These are phyloP conservation scores for Trichoderma erinaceum DNA, from an alignment of 495 filamentous ascomycete genomes.

Conservation along the genomic window DNA sequence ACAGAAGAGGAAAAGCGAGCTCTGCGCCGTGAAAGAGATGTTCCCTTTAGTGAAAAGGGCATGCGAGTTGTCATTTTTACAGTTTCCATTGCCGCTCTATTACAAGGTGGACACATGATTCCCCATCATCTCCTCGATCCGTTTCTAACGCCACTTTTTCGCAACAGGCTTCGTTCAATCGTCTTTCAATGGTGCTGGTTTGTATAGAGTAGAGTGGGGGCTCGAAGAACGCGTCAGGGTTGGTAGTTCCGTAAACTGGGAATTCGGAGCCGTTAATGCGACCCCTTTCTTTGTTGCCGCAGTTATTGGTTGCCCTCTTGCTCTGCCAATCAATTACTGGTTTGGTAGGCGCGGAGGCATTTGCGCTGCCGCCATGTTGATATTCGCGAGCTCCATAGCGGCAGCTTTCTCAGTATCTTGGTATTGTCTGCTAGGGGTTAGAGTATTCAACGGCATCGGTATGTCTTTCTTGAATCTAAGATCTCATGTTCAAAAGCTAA, in stretches of 20 bases:
- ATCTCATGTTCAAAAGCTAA: not conserved
- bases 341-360: conserved; percentile 29
- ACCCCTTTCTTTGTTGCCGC: conserved; percentile 27
- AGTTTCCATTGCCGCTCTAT: conserved; percentile 28
- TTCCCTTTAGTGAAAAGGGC: conserved; percentile 20
- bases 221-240: not conserved
- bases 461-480: conserved; percentile 16
- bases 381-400: conserved; percentile 26
- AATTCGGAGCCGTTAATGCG: conserved; percentile 17
- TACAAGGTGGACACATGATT: conserved; percentile 18
- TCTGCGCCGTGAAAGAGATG: conserved; percentile 25
- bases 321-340: conserved; percentile 27
- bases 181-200: conserved; percentile 14
- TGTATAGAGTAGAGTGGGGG: conserved; percentile 15
- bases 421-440: conserved; percentile 20
- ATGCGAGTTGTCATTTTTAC: conserved; percentile 29
- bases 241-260: not conserved
- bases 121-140: not conserved
- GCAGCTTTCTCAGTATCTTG: conserved; percentile 22
- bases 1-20: conserved; percentile 16
- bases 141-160: not conserved
- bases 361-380: conserved; percentile 24
- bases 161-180: conserved; percentile 17
- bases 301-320: conserved; percentile 26
- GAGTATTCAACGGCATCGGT: conserved; percentile 29